Conservation (phyloP, 73 alveolate genomes). For the Paramecium octaurelia region DNA sequence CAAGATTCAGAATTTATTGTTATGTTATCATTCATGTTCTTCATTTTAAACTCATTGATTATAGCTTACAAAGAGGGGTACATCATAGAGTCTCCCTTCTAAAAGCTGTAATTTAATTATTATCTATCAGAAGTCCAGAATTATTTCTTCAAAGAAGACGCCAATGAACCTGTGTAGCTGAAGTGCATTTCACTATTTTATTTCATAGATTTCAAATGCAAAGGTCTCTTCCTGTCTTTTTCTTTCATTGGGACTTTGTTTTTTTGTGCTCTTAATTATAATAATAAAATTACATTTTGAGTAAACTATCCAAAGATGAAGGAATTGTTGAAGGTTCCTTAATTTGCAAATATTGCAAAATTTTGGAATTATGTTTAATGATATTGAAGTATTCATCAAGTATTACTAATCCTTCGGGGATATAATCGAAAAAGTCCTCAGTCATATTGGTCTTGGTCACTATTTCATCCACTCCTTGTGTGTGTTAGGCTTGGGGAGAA, state of each 20-base stretch:
- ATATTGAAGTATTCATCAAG: background rate
- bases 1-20: background rate
- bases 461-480: background rate
- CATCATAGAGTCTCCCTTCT: background rate
- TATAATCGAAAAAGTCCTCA: background rate
- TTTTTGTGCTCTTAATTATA: background rate
- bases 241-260: background rate
- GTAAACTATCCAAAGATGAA: background rate
- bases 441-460: background rate
- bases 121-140: background rate
- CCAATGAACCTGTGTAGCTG: background rate
- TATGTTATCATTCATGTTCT: background rate
- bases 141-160: background rate
- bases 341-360: background rate
- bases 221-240: background rate
- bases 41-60: background rate
- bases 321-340: background rate
- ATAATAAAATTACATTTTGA: background rate
- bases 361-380: background rate
- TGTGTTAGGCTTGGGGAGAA: background rate
- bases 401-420: slow-evolving; percentile 8
- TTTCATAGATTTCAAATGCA: background rate
- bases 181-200: background rate
- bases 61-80: background rate
- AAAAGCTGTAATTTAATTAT: background rate